Evolutionary conservation across 2,329 filamentous ascomycete genomes (phyloP), one percentile per base, ranked within the genome.

Genomic region (Phialemoniopsis sp.): DNA sequence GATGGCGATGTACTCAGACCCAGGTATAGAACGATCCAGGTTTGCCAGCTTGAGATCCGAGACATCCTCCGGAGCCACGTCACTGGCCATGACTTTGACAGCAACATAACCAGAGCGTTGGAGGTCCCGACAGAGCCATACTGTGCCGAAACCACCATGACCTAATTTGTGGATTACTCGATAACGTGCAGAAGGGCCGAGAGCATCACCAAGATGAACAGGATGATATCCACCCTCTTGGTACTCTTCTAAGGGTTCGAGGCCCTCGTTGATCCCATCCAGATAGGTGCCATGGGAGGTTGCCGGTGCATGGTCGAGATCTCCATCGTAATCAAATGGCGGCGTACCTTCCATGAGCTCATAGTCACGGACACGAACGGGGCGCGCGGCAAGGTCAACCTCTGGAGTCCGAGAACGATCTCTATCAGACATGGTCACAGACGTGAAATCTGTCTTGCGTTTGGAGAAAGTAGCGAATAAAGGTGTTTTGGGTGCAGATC

Each of bases 111-210:
- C 29, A 15, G 13, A n/a, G 7, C 39, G 26, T 18, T 16, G 14
- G 5, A 28, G 34, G 30, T 51, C 49, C 28, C 38, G 42, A 34
- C 43, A 49, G 39, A 54, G 48, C 53, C 53, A 54, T 19, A 55
- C 50, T 3, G 46, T 52, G 26, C 42, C 44, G 16, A 44, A 49
- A 2, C 47, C 46, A 13, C 52, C 52, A 15, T 36, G 36, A 7
- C 51, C 52, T 15, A 53, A 47, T 39, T 53, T 54, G 34, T 52
- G 42, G 14, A 51, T 32, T 37, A 54, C 44, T 10, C 39, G 39
- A 34, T 48, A 54, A 30, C 48, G 46, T 13, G 30, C 39, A 15
- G 38, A 13, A 5, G 42, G 33, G 3, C 43, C 40, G 8, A 45
- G 42, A 2, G 30, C 31, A 36, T 55, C 51, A 6, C 46, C 49